Conservation (phyloP, 306 rosid genomes). For the Chamaecrista fasciculata region DNA sequence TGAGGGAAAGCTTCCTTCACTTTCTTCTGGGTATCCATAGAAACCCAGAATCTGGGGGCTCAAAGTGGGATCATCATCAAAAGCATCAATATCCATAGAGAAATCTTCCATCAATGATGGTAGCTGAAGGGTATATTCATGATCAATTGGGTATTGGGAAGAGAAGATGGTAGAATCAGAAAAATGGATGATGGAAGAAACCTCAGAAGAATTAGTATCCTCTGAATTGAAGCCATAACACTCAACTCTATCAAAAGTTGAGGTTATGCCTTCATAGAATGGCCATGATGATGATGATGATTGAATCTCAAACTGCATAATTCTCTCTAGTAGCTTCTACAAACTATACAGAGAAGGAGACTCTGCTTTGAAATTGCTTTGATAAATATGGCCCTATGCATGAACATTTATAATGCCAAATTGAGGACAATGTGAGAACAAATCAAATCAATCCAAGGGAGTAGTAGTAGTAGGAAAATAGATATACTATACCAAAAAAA, state of each 20-base stretch:
- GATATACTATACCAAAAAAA: too few species aligned
- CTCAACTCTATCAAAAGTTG: constrained; percentile 37
- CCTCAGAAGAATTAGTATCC: too few species aligned
- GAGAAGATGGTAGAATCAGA: constrained; percentile 33
- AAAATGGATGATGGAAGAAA: too few species aligned
- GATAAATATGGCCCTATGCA: too few species aligned
- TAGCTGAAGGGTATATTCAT: constrained; percentile 37
- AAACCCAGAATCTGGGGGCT: constrained; percentile 13
- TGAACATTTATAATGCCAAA: too few species aligned
- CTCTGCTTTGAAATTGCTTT: too few species aligned
- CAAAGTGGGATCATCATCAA: constrained; percentile 24
- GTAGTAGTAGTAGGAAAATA: too few species aligned
- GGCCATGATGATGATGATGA: constrained; percentile 46
- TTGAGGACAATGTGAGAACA: too few species aligned
- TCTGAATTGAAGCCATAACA: not conserved
- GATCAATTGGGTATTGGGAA: constrained; percentile 19
- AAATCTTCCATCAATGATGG: constrained; percentile 37
- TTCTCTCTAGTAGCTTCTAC: constrained; percentile 9
- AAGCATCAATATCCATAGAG: constrained; percentile 38
- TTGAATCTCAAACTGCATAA: constrained; percentile 38
- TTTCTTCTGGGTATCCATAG: constrained; percentile 30
- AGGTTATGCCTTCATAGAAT: constrained; percentile 23
- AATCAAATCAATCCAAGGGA: too few species aligned
- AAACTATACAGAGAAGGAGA: not conserved
- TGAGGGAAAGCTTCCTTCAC: constrained; percentile 44